Evolutionary conservation across 2,329 filamentous ascomycete genomes (phyloP), one percentile per base, ranked within the genome.

Genomic region (Alternaria ethzedia): DNA sequence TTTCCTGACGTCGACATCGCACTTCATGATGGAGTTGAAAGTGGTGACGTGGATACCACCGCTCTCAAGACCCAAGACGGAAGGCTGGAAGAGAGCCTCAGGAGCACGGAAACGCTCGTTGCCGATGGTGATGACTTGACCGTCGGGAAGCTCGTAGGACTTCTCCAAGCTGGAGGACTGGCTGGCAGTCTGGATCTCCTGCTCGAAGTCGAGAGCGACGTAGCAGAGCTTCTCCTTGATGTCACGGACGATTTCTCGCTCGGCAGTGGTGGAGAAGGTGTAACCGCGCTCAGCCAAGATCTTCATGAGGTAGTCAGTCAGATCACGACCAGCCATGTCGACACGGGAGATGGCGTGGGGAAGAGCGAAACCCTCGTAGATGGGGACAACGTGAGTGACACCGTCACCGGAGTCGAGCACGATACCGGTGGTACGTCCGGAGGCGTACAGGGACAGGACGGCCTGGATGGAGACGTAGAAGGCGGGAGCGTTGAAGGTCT

Each of bases 161-260:
- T 98, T 98, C 92, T 99, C 96, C 83, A 99, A 88, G 87, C 88
- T 94, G 83, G 96, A 98, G 87, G 93, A 97, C 90, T 99, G 96
- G 83, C 94, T 94, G 78, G 96, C 96, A 77, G 96, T 99, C 90
- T 99, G 96, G 84, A 99, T 97, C 88, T 99, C 96, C 90, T 99
- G 96, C 90, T 99, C 96, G 80, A 99, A 98, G 89, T 99, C 96
- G 76, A 99, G 92, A 75, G 96, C 96, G 82, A 98, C 96, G 87
- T 99, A 99, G 91, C 96, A 99, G 80, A 99, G 94, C 91, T 98
- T 99, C 92, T 99, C 96, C 92, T 99, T 99, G 89, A 99, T 98
- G 85, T 99, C 96, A 88, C 96, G 95, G 81, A 98, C 96, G 83
- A 98, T 99, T 96, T 98, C 96, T 86, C 96, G 96, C 89, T 99